Conservation (phyloP, 139 green algal species). For the Micractinium conductrix region DNA sequence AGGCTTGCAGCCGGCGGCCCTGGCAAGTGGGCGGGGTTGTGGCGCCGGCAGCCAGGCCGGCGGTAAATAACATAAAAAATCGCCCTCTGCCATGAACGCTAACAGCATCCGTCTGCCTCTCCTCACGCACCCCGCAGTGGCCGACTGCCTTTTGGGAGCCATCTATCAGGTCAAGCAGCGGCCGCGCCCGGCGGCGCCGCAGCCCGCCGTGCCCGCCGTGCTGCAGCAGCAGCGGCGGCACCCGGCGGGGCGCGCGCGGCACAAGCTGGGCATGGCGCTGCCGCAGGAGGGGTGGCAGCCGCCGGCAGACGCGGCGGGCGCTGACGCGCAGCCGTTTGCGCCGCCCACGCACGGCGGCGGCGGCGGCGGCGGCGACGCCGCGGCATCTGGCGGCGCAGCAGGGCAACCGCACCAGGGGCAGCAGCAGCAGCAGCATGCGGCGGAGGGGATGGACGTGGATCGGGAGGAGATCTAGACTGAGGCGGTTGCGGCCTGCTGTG, state of each 20-base stretch:
- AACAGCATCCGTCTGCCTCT: background rate
- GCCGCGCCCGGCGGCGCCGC: background rate
- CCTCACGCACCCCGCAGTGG: background rate
- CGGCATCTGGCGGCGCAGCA: background rate
- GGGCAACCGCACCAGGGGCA: background rate
- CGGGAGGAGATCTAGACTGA: slow-evolving; percentile 1
- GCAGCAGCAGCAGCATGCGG: slow-evolving; percentile 4
- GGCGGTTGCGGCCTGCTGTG: background rate
- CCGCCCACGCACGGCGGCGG: background rate
- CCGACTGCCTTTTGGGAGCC: slow-evolving; percentile 48
- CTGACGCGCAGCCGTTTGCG: slow-evolving; percentile 1
- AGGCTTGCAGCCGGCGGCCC: no score
- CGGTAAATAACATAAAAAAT: no score
- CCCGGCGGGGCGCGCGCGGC: background rate
- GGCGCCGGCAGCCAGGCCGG: no score
- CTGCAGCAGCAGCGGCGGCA: slow-evolving; percentile 7
- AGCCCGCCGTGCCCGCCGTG: background rate
- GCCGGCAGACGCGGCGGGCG: background rate
- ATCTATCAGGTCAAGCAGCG: slow-evolving; percentile 52
- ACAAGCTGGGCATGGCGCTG: background rate
- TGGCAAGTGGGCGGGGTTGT: no score
- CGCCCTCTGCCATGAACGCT: background rate
- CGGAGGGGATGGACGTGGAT: background rate
- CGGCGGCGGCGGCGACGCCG: background rate
- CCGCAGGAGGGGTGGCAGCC: slow-evolving; percentile 36